These are phyloP conservation scores for Lagenidium sp. DNA, from an alignment of 352 stramenopile species.

Conservation along the genomic window DNA sequence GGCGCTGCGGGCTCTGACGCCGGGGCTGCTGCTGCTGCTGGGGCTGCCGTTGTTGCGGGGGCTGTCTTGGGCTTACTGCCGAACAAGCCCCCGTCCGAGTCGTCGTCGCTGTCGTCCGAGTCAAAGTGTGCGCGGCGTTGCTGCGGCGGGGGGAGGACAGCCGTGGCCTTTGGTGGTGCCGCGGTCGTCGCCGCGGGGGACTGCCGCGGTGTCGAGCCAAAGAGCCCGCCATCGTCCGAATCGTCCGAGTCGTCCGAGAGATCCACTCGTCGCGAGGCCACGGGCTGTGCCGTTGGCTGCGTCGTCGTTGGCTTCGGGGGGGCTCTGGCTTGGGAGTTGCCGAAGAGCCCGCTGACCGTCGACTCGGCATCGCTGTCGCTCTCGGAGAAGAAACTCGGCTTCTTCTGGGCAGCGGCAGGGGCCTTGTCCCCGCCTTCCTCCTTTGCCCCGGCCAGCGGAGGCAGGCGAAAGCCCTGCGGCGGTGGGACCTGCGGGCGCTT, in stretches of 20 bases:
- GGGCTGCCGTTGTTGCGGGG: slow-evolving; percentile 1
- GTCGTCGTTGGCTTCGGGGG: no score
- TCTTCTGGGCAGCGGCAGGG: not conserved
- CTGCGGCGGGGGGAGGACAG: not conserved
- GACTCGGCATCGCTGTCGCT: slow-evolving; percentile 50
- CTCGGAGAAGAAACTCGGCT: slow-evolving; percentile 16
- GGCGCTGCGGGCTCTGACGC: slow-evolving; percentile 3
- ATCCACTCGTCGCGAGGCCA: slow-evolving; percentile 23
- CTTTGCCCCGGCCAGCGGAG: slow-evolving; percentile 1
- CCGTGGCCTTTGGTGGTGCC: not conserved
- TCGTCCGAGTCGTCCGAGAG: slow-evolving; percentile 32
- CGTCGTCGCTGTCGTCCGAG: slow-evolving; percentile 19
- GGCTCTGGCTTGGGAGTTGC: slow-evolving; percentile 5
- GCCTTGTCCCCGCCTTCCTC: not conserved
- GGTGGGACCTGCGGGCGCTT: slow-evolving; percentile 1
- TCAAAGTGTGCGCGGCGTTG: slow-evolving; percentile 4
- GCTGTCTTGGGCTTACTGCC: slow-evolving; percentile 15
- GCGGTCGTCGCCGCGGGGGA: not conserved
- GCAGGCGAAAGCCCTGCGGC: slow-evolving; percentile 23
- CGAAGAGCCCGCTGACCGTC: slow-evolving; percentile 34
- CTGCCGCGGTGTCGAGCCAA: slow-evolving; percentile 25
- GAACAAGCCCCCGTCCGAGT: slow-evolving; percentile 32
- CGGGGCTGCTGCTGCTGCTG: slow-evolving; percentile 1
- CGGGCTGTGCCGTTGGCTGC: no score
- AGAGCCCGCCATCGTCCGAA: slow-evolving; percentile 23